Evolutionary conservation across 2,329 filamentous ascomycete genomes (phyloP).

Genomic region (Colletotrichum sp.): DNA sequence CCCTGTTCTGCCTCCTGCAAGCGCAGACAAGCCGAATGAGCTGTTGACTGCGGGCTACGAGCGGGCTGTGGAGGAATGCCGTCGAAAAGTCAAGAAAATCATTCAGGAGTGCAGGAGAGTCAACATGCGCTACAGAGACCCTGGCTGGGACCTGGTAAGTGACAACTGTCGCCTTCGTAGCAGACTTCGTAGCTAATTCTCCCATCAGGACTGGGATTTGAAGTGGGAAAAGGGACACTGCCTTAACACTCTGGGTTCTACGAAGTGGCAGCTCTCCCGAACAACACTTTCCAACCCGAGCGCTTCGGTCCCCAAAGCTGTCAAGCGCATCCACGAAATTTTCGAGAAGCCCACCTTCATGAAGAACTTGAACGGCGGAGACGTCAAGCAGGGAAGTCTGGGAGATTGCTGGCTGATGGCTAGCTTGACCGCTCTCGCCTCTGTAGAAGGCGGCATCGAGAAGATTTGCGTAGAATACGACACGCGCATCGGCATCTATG

Average conservation of each 20-base stretch:
- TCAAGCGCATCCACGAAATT: constrained; percentile 77
- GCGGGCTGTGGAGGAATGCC: constrained; percentile 67
- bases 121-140: constrained; percentile 81
- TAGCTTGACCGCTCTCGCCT: constrained; percentile 76
- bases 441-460: constrained; percentile 73
- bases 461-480: constrained; percentile 79
- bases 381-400: constrained; percentile 78
- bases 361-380: constrained; percentile 68
- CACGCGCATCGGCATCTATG: constrained; percentile 79
- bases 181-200: background rate
- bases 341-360: constrained; percentile 77
- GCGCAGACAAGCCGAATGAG: constrained; percentile 61
- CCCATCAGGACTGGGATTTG: constrained; percentile 65
- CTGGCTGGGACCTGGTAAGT: constrained; percentile 63
- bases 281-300: constrained; percentile 50
- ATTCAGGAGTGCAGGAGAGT: constrained; percentile 71
- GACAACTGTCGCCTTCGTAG: background rate
- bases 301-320: constrained; percentile 69
- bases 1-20: constrained; percentile 56
- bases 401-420: constrained; percentile 89
- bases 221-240: constrained; percentile 66
- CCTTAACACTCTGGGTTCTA: constrained; percentile 56
- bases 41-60: constrained; percentile 66
- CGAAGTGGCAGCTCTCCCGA: constrained; percentile 56
- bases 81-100: constrained; percentile 65